A percentile compares a stretch with the other conserved stretches of the same genome.
phyloP scores from a whole-genome alignment of 2,329 filamentous ascomycete species.

The Penicillium corylophilum region DNA sequence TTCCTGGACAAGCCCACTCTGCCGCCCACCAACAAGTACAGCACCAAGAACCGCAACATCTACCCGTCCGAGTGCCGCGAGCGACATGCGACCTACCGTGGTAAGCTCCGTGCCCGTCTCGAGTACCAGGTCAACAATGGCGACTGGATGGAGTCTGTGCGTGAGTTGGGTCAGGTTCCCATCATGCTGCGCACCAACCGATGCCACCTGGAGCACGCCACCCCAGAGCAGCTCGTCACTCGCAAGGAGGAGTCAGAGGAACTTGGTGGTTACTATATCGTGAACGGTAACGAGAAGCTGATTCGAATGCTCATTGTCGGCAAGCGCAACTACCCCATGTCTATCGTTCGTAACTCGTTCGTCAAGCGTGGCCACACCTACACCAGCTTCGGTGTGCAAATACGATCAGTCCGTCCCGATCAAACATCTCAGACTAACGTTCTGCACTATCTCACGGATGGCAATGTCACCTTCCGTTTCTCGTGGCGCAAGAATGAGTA shows the following conservation, averaged over 20 bases:
- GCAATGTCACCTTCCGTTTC: slow-evolving; percentile 95
- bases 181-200: slow-evolving; percentile 93
- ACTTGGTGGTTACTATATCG: slow-evolving; percentile 92
- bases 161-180: slow-evolving; percentile 84
- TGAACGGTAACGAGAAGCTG: slow-evolving; percentile 97
- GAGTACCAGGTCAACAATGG: slow-evolving; percentile 86
- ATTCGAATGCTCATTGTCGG: slow-evolving; percentile 89
- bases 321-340: slow-evolving; percentile 90
- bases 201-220: slow-evolving; percentile 85
- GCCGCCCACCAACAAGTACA: slow-evolving; percentile 79
- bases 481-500: slow-evolving; percentile 98
- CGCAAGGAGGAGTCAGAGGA: slow-evolving; percentile 96
- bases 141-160: slow-evolving; percentile 75
- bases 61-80: slow-evolving; percentile 92
- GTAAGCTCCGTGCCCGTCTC: slow-evolving; percentile 76
- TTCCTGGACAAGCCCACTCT: slow-evolving; percentile 79
- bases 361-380: slow-evolving; percentile 82
- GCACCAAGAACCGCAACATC: slow-evolving; percentile 75
- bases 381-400: slow-evolving; percentile 84
- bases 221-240: slow-evolving; percentile 77
- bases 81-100: slow-evolving; percentile 86
- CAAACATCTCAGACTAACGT: slow-evolving; percentile 98
- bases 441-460: slow-evolving; percentile 90
- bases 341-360: slow-evolving; percentile 88
- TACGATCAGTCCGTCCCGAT: slow-evolving; percentile 91